Base-by-base conservation (phyloP, 2,329 filamentous ascomycete species). In the Alternaria arbusti region DNA sequence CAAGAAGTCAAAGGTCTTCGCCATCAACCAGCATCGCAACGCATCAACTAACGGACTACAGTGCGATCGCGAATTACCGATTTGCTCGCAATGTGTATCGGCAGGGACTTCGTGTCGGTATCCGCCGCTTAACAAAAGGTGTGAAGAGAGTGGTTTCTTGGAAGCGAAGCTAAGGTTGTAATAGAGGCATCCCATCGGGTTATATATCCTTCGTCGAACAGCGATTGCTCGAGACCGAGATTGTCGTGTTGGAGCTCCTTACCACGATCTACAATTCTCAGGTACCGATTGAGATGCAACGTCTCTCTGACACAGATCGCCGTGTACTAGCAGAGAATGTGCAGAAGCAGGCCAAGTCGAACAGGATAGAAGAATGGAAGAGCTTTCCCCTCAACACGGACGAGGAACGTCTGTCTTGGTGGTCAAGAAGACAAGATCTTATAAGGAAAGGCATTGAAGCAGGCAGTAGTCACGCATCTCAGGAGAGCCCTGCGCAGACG, bases 1-100 rank as follows among this genome's bases (percentile, higher is more conserved):
- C 56, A 74, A 73, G 55, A 74, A 74, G 54, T 71, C 68, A 22
- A 74, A 72, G 63, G 71, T 74, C 60, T 12, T 40, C 36, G 51
- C 36, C 22, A 43, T 13, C 6, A 17, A 10, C 20, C 11, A 9
- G 10, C 17, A 20, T 7, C 30, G n/a, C 20, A 15, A 46, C 12
- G 32, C 26, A 32, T 17, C 43, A 51, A 23, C 60, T 69, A 46
- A 71, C 25, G 13, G 1, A 10, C 20, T 46, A 50, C 8, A 72
- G 71, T 73, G 70, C 45, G 63, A 65, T 23, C 71, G 70, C 15
- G 67, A 71, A 22, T 51, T 71, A 4, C 70, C 70, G 22, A 60
- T 63, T 17, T 73, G 71, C 26, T 71, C 67, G 12, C 71, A 72
- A 59, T 72, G 70, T 45, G 47, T 46, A 20, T 45, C 64, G 17